Conservation (phyloP, 129 eudicot genomes). For the Chrysanthemum lavandulifolium region DNA sequence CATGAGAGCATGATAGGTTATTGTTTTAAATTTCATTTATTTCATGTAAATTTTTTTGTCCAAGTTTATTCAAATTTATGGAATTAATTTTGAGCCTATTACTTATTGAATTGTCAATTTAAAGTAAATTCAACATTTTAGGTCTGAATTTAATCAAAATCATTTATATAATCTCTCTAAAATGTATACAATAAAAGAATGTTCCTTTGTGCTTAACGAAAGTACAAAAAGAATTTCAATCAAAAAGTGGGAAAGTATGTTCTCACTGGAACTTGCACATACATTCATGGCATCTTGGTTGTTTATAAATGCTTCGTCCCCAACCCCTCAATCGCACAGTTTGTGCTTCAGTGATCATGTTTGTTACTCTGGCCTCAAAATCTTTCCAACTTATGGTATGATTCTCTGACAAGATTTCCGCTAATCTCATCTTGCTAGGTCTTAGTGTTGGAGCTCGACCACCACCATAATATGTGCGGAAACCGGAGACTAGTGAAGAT, state of each 20-base stretch:
- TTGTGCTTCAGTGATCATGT: conserved; percentile 79
- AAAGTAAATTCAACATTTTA: no score
- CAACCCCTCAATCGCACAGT: conserved; percentile 47
- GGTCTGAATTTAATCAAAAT: not conserved
- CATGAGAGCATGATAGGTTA: conserved; percentile 50
- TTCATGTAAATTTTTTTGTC: conserved; percentile 36
- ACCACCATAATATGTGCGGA: conserved; percentile 74
- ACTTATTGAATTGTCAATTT: no score
- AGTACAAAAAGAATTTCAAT: no score
- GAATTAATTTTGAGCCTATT: not conserved
- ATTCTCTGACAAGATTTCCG: conserved; percentile 59
- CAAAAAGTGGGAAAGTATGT: not conserved
- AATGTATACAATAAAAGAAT: conserved; percentile 12
- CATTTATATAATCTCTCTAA: conserved; percentile 4
- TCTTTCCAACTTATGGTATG: conserved; percentile 54
- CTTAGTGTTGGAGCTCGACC: conserved; percentile 74
- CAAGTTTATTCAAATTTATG: conserved; percentile 34
- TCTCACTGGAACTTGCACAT: conserved; percentile 64
- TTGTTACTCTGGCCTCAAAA: conserved; percentile 56
- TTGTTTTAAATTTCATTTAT: conserved; percentile 48
- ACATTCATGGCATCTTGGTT: conserved; percentile 85
- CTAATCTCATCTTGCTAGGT: conserved; percentile 78
- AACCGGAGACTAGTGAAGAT: conserved; percentile 83
- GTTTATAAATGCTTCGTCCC: conserved; percentile 75
- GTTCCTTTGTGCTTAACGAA: conserved; percentile 5